Conservation (phyloP, 2,329 filamentous ascomycete genomes). For the Clonostachys byssicola region DNA sequence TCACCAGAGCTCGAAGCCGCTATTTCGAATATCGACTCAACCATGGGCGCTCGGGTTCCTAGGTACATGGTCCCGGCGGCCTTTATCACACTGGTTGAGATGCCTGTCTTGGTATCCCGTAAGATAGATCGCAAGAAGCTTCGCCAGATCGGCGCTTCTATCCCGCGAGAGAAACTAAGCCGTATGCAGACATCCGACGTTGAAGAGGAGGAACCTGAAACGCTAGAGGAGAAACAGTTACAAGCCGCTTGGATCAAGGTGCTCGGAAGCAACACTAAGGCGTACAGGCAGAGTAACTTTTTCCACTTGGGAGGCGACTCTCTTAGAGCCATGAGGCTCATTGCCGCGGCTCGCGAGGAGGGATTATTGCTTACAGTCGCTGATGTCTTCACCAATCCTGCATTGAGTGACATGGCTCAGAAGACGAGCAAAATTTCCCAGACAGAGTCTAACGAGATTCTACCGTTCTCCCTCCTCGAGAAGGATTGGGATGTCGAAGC, state of each 20-base stretch:
- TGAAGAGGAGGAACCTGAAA: constrained; percentile 27
- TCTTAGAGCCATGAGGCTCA: constrained; percentile 45
- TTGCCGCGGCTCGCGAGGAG: constrained; percentile 32
- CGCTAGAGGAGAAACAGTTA: constrained; percentile 28
- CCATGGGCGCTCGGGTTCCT: constrained; percentile 26
- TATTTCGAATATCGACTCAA: constrained; percentile 20
- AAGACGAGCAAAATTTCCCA: constrained; percentile 13
- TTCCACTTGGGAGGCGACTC: constrained; percentile 46
- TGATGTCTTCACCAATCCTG: constrained; percentile 38
- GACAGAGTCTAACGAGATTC: constrained; percentile 15
- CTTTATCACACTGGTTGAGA: constrained; percentile 37
- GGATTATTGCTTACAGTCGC: constrained; percentile 36
- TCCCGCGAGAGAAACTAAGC: constrained; percentile 33
- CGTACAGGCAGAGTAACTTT: constrained; percentile 36
- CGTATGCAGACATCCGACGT: constrained; percentile 12
- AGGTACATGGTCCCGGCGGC: constrained; percentile 44
- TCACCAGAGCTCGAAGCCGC: constrained; percentile 22
- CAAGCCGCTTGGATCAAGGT: constrained; percentile 29
- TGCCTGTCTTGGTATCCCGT: constrained; percentile 41
- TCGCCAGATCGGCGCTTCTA: constrained; percentile 34
- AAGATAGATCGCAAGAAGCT: constrained; percentile 45
- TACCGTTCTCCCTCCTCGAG: constrained; percentile 33
- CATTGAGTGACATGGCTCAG: constrained; percentile 36
- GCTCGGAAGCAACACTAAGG: constrained; percentile 23
- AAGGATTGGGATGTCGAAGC: constrained; percentile 22